Conservation (phyloP, 345 rosid genomes). For the Dimocarpus longan region DNA sequence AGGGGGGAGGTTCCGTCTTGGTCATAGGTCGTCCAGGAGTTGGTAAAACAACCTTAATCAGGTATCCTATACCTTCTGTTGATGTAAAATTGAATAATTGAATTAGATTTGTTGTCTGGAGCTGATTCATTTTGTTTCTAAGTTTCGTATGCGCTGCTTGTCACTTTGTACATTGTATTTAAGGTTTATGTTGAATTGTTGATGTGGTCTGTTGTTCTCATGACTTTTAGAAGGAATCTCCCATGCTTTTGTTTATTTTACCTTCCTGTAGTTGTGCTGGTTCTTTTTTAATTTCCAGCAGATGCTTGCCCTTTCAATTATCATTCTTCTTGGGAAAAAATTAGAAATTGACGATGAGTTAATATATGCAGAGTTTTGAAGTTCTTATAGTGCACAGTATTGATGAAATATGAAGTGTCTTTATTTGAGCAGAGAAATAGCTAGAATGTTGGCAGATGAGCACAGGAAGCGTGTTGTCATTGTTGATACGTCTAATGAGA, state of each 20-base stretch:
- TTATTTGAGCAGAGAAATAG: conserved; percentile 61
- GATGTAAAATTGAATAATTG: neutral
- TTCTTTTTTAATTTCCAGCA: neutral
- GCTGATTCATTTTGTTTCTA: neutral
- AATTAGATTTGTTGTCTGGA: neutral
- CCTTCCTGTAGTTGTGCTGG: neutral
- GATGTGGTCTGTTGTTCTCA: neutral
- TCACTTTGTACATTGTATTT: conserved; percentile 6
- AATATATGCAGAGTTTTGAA: neutral
- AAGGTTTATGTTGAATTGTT: neutral
- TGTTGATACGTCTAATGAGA: conserved; percentile 89
- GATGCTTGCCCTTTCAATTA: neutral
- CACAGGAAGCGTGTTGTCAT: conserved; percentile 83
- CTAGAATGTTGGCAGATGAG: conserved; percentile 94
- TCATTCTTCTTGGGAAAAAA: neutral
- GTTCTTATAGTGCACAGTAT: neutral
- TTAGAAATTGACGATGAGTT: neutral
- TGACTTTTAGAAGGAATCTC: neutral
- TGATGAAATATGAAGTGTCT: conserved; percentile 15
- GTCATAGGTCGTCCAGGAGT: conserved; percentile 96
- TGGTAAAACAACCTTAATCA: conserved; percentile 95
- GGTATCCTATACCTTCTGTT: conserved; percentile 42
- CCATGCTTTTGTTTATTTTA: neutral
- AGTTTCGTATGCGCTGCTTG: neutral
- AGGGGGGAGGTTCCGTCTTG: conserved; percentile 87